Conservation (phyloP, 164 flowering plant genomes). For the Chimonanthus salicifolius region DNA sequence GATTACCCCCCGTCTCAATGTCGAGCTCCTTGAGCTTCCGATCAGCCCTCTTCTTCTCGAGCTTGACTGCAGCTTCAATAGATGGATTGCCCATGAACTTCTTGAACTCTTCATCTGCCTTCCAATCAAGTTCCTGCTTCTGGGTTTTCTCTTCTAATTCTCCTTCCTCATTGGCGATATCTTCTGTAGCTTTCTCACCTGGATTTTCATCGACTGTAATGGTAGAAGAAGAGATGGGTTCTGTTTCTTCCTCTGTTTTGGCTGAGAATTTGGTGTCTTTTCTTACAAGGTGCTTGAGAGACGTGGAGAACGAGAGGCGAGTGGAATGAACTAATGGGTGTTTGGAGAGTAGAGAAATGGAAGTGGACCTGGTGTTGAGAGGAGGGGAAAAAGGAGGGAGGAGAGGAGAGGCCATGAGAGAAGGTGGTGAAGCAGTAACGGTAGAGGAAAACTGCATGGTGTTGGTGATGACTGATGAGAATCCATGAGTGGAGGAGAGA, state of each 20-base stretch:
- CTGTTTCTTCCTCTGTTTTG: conserved; percentile 1
- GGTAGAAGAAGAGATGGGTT: conserved; percentile 12
- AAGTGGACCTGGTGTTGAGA: neutral
- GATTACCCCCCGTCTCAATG: conserved; percentile 50
- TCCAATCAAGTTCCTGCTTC: conserved; percentile 84
- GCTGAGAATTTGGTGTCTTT: conserved; percentile 1
- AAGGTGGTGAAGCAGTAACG: neutral
- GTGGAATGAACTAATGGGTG: neutral
- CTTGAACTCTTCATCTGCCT: conserved; percentile 89
- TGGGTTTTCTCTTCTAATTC: conserved; percentile 17
- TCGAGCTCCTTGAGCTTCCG: conserved; percentile 85
- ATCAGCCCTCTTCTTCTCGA: conserved; percentile 92
- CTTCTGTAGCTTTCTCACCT: neutral
- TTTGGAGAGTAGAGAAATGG: neutral
- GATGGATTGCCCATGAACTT: conserved; percentile 97
- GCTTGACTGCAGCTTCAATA: conserved; percentile 89
- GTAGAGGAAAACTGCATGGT: neutral
- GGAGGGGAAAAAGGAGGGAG: conserved; percentile 1
- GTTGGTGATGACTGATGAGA: neutral
- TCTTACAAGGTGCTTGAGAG: neutral
- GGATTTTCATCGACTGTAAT: neutral
- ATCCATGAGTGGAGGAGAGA: neutral
- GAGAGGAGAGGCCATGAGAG: conserved; percentile 1
- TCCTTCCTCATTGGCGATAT: neutral
- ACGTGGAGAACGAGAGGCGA: neutral